A percentile compares a stretch with the other conserved stretches of the same genome.
Conservation (phyloP, 2,329 filamentous ascomycete genomes). For the Stagonosporopsis rhizophila region DNA sequence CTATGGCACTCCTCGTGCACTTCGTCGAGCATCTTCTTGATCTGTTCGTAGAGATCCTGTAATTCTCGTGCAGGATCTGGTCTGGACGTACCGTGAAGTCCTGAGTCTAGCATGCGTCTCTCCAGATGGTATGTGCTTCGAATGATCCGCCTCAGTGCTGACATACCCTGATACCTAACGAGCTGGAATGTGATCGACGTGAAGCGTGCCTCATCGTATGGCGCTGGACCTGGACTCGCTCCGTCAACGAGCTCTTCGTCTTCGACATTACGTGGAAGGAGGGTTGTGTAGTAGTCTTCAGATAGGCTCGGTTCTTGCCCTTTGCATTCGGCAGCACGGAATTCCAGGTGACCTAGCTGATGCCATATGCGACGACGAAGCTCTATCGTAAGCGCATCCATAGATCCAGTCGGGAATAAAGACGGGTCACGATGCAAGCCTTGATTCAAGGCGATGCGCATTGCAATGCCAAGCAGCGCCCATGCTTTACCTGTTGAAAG, state of each 20-base stretch:
- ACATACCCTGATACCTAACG: constrained; percentile 45
- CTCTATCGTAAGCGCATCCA: constrained; percentile 49
- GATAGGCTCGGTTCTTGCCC: constrained; percentile 48
- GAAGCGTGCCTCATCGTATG: constrained; percentile 43
- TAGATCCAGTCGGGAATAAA: constrained; percentile 45
- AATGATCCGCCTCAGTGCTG: constrained; percentile 44
- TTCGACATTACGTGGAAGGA: constrained; percentile 48
- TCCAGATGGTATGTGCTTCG: constrained; percentile 49
- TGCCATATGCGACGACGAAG: constrained; percentile 48
- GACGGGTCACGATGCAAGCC: constrained; percentile 50
- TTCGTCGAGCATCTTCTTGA: constrained; percentile 47
- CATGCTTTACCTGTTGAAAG: constrained; percentile 43
- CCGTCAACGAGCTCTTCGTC: constrained; percentile 50
- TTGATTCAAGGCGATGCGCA: constrained; percentile 47
- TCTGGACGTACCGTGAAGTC: constrained; percentile 41
- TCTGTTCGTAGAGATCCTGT: constrained; percentile 44
- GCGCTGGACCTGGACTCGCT: constrained; percentile 36
- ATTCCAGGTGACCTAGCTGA: constrained; percentile 49
- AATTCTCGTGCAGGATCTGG: constrained; percentile 46
- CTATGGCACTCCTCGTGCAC: constrained; percentile 43
- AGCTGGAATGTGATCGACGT: constrained; percentile 48
- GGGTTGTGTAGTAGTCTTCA: constrained; percentile 49
- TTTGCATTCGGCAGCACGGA: constrained; percentile 49
- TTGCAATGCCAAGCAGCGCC: constrained; percentile 48
- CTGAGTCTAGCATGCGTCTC: constrained; percentile 45